Evolutionary conservation across 129 eudicot genomes (phyloP).

Genomic region (Sambucus nigra): DNA sequence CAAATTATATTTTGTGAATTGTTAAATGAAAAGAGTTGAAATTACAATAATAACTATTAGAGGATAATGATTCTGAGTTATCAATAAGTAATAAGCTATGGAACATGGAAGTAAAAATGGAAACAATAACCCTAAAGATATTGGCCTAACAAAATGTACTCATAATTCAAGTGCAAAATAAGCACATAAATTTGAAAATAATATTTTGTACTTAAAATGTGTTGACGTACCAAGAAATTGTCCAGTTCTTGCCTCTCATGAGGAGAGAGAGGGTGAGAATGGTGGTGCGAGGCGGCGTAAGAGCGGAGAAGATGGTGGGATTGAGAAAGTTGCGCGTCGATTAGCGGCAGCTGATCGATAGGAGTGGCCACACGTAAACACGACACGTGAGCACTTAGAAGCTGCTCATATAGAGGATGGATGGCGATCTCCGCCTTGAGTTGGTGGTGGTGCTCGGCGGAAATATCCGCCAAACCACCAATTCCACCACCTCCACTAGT

Average conservation of each 20-base stretch:
- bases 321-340: constrained; percentile 72
- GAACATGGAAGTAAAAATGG: too few species aligned
- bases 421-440: constrained; percentile 73
- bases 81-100: too few species aligned
- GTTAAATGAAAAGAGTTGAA: too few species aligned
- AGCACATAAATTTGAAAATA: too few species aligned
- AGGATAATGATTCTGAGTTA: too few species aligned
- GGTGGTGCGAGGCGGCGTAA: constrained; percentile 47
- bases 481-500: constrained; percentile 21
- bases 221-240: constrained; percentile 60
- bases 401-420: constrained; percentile 78
- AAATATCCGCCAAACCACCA: constrained; percentile 38
- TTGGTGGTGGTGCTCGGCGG: constrained; percentile 44
- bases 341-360: constrained; percentile 71
- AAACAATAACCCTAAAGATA: too few species aligned
- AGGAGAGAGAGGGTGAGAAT: constrained; percentile 34
- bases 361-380: constrained; percentile 92
- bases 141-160: too few species aligned
- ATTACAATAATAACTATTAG: too few species aligned
- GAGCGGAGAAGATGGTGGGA: constrained; percentile 58
- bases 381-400: constrained; percentile 79
- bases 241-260: constrained; percentile 91
- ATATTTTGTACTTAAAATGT: too few species aligned
- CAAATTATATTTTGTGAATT: too few species aligned
- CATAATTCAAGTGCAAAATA: too few species aligned